Conservation (phyloP, 306 rosid genomes). For the Vicia villosa region DNA sequence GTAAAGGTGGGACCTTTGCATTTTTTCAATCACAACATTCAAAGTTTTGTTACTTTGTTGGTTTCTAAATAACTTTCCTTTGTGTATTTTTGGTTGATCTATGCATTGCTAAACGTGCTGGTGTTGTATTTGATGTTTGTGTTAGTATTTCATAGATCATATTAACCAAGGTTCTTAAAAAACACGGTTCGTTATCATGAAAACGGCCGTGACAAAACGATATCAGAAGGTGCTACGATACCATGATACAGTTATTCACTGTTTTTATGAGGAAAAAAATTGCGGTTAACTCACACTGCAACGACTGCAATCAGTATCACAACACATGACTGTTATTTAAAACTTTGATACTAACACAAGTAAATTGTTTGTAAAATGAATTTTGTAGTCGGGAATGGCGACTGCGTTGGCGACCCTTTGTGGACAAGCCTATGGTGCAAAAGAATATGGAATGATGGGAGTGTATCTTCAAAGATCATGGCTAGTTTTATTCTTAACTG, state of each 20-base stretch:
- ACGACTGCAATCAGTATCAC: no score
- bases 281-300: no score
- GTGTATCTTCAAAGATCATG: constrained; percentile 65
- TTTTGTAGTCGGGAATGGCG: constrained; percentile 57
- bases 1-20: constrained; percentile 26
- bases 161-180: no score
- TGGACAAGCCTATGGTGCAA: constrained; percentile 67
- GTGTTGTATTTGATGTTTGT: neutral
- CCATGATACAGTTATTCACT: no score
- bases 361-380: neutral
- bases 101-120: neutral
- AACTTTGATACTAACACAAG: neutral
- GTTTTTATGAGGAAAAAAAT: no score
- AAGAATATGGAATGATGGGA: constrained; percentile 60
- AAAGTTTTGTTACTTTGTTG: neutral
- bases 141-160: neutral
- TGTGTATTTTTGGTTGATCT: neutral
- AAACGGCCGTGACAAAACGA: no score
- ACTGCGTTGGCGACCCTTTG: constrained; percentile 61
- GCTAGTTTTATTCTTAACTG: constrained; percentile 38
- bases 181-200: no score
- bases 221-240: no score
- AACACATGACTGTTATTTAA: no score
- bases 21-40: neutral
- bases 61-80: neutral